Conservation (phyloP, 2,329 filamentous ascomycete genomes). For the Penicillium griseofulvum region DNA sequence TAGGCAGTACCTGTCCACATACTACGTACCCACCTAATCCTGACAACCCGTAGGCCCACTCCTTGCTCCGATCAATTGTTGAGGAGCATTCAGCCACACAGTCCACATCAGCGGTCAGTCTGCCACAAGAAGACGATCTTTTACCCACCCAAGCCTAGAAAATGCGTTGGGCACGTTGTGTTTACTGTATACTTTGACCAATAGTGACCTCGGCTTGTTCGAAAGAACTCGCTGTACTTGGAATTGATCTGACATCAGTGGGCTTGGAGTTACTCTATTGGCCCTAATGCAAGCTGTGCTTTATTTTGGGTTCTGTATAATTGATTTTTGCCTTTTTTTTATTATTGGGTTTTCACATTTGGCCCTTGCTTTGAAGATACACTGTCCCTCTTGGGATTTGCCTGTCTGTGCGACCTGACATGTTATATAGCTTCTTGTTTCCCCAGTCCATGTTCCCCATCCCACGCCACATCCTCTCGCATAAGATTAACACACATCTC, state of each 20-base stretch:
- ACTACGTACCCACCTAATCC: not conserved
- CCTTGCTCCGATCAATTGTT: slow-evolving; percentile 13
- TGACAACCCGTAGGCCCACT: slow-evolving; percentile 3
- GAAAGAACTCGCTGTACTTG: not conserved
- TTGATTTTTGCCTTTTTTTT: not conserved
- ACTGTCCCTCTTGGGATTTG: slow-evolving; percentile 11
- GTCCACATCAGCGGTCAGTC: slow-evolving; percentile 15
- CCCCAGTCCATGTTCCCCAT: slow-evolving; percentile 2
- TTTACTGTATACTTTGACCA: not conserved
- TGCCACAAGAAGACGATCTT: not conserved
- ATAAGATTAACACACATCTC: not conserved
- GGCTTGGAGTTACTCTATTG: slow-evolving; percentile 6
- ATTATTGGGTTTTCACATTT: not conserved
- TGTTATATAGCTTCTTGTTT: slow-evolving; percentile 15
- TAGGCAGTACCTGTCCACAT: not conserved
- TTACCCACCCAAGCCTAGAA: not conserved
- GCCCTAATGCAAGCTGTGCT: slow-evolving; percentile 4
- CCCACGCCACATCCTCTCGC: not conserved
- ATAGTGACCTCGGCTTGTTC: not conserved
- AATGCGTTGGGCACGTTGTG: slow-evolving; percentile 11
- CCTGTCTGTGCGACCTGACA: slow-evolving; percentile 14
- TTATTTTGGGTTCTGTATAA: not conserved
- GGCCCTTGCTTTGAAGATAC: slow-evolving; percentile 19
- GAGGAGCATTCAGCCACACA: slow-evolving; percentile 18
- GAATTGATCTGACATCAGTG: slow-evolving; percentile 13